Conservation (phyloP, 2,329 filamentous ascomycete species). For the Ilyonectria sp. region DNA sequence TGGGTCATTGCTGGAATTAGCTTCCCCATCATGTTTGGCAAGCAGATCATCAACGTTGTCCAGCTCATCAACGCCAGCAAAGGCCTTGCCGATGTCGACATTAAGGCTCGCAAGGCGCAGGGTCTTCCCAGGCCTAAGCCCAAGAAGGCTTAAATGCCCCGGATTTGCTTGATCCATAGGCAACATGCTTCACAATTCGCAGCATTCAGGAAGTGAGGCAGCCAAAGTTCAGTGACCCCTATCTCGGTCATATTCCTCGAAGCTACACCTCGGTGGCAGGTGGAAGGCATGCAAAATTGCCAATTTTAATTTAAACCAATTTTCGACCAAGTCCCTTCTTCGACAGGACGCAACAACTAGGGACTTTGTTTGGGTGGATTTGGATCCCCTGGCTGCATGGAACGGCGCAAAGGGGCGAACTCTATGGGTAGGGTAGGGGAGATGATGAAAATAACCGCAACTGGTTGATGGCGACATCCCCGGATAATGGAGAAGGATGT, state of each 20-base stretch:
- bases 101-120: conserved; percentile 70
- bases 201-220: not conserved
- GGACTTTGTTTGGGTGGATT: conserved; percentile 39
- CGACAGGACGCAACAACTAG: conserved; percentile 36
- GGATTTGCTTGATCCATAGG: not conserved
- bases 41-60: conserved; percentile 94
- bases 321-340: conserved; percentile 37
- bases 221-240: not conserved
- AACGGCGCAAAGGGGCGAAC: conserved; percentile 46
- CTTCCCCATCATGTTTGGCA: conserved; percentile 88
- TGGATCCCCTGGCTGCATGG: conserved; percentile 47
- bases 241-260: not conserved
- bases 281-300: conserved; percentile 13
- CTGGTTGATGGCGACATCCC: conserved; percentile 14
- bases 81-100: conserved; percentile 94
- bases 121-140: conserved; percentile 65
- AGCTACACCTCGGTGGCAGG: conserved; percentile 25
- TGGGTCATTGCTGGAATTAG: conserved; percentile 85
- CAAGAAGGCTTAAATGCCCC: conserved; percentile 50
- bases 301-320: conserved; percentile 28
- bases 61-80: conserved; percentile 94
- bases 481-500: conserved; percentile 13
- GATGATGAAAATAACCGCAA: conserved; percentile 42
- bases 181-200: conserved; percentile 14
- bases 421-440: conserved; percentile 39